Base-by-base conservation (phyloP, 768 basidiomycete species). In the Suillus decipiens region DNA sequence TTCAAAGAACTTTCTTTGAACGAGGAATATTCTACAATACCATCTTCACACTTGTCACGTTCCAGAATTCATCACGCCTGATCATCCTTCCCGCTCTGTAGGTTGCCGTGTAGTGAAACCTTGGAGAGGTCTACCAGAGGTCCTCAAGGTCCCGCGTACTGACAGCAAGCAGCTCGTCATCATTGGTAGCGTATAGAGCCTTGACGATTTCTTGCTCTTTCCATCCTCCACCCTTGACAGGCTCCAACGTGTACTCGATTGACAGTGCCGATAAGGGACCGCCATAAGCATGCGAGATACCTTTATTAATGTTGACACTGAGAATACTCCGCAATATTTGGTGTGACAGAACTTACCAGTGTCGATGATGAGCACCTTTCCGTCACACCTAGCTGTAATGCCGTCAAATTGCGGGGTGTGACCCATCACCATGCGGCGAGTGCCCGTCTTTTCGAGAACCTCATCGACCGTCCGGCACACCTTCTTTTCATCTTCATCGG, bases 251-350 rank as follows among this genome's bases (percentile, higher is more conserved):
- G 77, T 98, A 96, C 41, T 89, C 82, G 61, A 98, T 89, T 15
- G 92, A 92, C 12, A 98, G 77, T 3, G 95, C 94, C 2, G 95
- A 96, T 6, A 97, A 80, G 0, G 86, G 88, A 14, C 96, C 96
- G n/a, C 93, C 95, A 69, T 97, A 98, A 2, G 96, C 96, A 72
- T 92, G 92, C 5, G 94, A 95, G 57, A 96, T 96, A n/a, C 94
- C 92, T 90, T 65, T 53, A 9, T 28, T 34, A 33, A 45, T 0
- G 17, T 22, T 45, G 39, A 48, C 43, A 34, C 70, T 33, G 70
- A 65, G n/a, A 63, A 64, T n/a, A 62, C 39, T 36, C 19, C 31
- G n/a, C 41, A 60, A 22, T 17, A 15, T 17, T 9, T 8, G 2
- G 42, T 31, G 17, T n/a, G 22, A 39, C 14, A 59, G 59, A 64